Percentiles rank a stretch among this genome's conserved stretches.
These are phyloP conservation scores for Cystoderma amianthinum DNA, from an alignment of 768 basidiomycete species.

Conservation along the genomic window DNA sequence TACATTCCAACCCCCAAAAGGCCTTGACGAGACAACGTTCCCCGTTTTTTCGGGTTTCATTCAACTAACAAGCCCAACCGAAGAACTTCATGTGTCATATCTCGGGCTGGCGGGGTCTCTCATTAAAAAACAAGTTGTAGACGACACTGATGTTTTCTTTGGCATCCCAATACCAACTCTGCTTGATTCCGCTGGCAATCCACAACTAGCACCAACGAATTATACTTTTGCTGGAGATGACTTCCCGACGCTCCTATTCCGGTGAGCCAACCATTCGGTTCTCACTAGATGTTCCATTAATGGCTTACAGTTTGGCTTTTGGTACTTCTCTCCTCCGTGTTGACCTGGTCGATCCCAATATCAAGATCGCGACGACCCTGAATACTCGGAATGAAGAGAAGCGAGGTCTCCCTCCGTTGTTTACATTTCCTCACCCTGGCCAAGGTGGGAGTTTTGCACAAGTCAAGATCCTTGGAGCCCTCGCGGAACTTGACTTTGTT, in stretches of 20 bases:
- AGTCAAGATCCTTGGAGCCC: conserved; percentile 35
- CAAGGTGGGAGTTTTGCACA: conserved; percentile 33
- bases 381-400: conserved; percentile 19
- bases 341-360: conserved; percentile 39
- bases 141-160: conserved; percentile 41
- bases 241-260: conserved; percentile 32
- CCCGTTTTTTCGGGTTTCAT: conserved; percentile 61
- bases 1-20: conserved; percentile 37
- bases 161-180: conserved; percentile 36
- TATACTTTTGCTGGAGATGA: conserved; percentile 39
- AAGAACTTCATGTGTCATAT: conserved; percentile 37
- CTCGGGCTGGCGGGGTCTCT: conserved; percentile 36
- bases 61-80: conserved; percentile 27
- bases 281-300: background rate
- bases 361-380: conserved; percentile 32
- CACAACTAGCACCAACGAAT: conserved; percentile 31
- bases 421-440: conserved; percentile 24
- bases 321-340: conserved; percentile 39
- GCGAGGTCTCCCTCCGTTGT: conserved; percentile 13
- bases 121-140: conserved; percentile 42
- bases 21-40: conserved; percentile 36
- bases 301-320: conserved; percentile 29
- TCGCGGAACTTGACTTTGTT: conserved; percentile 39
- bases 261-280: conserved; percentile 15
- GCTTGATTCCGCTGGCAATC: conserved; percentile 30